Evolutionary conservation across 2,329 filamentous ascomycete genomes (phyloP).

Genomic region (Alternaria brassicae): DNA sequence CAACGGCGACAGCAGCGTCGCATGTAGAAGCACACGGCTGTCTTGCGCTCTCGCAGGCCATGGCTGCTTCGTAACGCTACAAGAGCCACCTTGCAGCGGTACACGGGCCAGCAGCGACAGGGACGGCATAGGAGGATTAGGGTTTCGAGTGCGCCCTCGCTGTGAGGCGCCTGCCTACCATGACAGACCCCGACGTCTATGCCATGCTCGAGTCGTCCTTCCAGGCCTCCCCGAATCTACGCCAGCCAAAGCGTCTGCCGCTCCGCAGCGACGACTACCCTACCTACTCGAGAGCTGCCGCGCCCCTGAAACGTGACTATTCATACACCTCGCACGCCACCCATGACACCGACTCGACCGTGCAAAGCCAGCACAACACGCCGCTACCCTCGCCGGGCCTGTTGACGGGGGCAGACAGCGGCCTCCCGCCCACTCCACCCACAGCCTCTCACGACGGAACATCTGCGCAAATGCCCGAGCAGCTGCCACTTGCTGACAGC

Average conservation of each 20-base stretch:
- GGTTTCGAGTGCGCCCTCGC: background rate
- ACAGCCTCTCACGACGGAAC: constrained; percentile 47
- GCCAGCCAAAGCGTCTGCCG: constrained; percentile 36
- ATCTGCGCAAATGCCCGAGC: constrained; percentile 30
- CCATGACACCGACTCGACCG: constrained; percentile 37
- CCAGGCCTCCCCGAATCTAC: constrained; percentile 34
- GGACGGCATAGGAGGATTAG: constrained; percentile 2
- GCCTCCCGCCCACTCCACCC: constrained; percentile 56
- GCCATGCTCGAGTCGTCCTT: constrained; percentile 45
- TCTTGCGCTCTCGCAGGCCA: constrained; percentile 24
- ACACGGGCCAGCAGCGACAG: constrained; percentile 7
- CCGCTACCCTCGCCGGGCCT: constrained; percentile 39
- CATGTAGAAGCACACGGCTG: constrained; percentile 21
- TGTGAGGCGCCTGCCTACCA: constrained; percentile 15
- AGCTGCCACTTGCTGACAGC: constrained; percentile 50
- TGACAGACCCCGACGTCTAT: constrained; percentile 39
- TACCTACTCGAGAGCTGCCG: constrained; percentile 30
- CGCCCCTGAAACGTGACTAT: constrained; percentile 29
- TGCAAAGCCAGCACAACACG: constrained; percentile 35
- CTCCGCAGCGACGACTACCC: constrained; percentile 37
- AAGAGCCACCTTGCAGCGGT: constrained; percentile 12
- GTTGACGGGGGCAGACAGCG: constrained; percentile 41
- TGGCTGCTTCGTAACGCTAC: constrained; percentile 28
- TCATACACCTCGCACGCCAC: constrained; percentile 36
- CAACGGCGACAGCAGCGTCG: constrained; percentile 22